Evolutionary conservation across 805 yeast genomes (phyloP).

Genomic region (Kodamaea sagamina): DNA sequence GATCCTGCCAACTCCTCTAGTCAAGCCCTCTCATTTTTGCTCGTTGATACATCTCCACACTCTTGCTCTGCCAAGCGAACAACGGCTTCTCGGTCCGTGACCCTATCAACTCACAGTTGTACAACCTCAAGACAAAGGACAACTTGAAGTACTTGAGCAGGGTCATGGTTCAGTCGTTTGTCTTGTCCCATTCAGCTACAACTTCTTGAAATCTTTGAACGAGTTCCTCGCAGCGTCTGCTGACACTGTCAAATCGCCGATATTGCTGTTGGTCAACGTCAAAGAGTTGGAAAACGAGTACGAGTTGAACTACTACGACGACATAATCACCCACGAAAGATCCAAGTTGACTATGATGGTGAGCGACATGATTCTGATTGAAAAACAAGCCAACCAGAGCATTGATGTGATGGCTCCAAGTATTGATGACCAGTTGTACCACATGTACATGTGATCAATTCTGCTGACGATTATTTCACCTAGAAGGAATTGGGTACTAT

Average conservation of each 20-base stretch:
- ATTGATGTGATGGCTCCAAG: slow-evolving; percentile 48
- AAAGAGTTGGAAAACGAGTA: slow-evolving; percentile 60
- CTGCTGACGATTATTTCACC: slow-evolving; percentile 45
- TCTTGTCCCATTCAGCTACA: slow-evolving; percentile 71
- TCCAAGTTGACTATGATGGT: slow-evolving; percentile 47
- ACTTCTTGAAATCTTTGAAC: slow-evolving; percentile 77
- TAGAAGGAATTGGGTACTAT: slow-evolving; percentile 54
- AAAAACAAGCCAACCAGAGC: slow-evolving; percentile 43
- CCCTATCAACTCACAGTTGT: slow-evolving; percentile 23
- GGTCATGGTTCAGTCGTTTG: slow-evolving; percentile 63
- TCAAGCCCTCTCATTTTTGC: slow-evolving; percentile 57
- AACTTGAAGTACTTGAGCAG: slow-evolving; percentile 61
- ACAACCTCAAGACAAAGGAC: slow-evolving; percentile 30
- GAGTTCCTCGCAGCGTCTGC: slow-evolving; percentile 61
- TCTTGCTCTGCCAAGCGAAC: slow-evolving; percentile 55
- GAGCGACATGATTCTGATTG: slow-evolving; percentile 49
- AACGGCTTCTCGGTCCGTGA: slow-evolving; percentile 50
- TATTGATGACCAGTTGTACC: slow-evolving; percentile 55
- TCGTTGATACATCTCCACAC: slow-evolving; percentile 49
- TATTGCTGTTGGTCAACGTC: slow-evolving; percentile 52
- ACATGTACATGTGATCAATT: slow-evolving; percentile 41
- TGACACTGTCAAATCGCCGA: slow-evolving; percentile 46
- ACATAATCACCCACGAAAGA: slow-evolving; percentile 52
- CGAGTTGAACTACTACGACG: slow-evolving; percentile 66
- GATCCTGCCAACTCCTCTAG: no score